These are phyloP conservation scores for Taxawa tesnikishii DNA, from an alignment of 2,329 filamentous ascomycete genomes.

Conservation along the genomic window DNA sequence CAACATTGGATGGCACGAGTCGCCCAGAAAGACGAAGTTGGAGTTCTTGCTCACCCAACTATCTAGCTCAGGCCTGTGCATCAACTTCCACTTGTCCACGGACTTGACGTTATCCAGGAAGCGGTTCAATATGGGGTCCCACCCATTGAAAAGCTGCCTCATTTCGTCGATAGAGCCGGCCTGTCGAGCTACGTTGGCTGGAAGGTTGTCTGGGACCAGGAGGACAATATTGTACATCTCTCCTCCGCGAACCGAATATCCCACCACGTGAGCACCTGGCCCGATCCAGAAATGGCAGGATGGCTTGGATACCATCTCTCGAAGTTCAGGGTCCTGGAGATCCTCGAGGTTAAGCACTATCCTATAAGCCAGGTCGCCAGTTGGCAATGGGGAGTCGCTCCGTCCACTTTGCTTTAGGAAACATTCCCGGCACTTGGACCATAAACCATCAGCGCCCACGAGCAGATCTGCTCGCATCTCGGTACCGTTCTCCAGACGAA, in stretches of 20 bases:
- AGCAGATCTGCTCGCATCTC: slow-evolving; percentile 41
- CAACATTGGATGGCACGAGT: slow-evolving; percentile 53
- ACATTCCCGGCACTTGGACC: slow-evolving; percentile 43
- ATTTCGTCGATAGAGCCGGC: slow-evolving; percentile 48
- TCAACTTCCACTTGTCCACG: slow-evolving; percentile 59
- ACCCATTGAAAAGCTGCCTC: slow-evolving; percentile 44
- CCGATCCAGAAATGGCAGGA: slow-evolving; percentile 53
- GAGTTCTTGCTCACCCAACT: slow-evolving; percentile 42
- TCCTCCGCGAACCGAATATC: slow-evolving; percentile 48
- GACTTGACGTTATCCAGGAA: slow-evolving; percentile 40
- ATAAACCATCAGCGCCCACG: slow-evolving; percentile 52
- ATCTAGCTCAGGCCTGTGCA: slow-evolving; percentile 42
- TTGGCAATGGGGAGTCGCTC: slow-evolving; percentile 39
- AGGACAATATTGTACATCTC: slow-evolving; percentile 54
- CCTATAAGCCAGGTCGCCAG: slow-evolving; percentile 54
- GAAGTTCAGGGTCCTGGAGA: slow-evolving; percentile 33
- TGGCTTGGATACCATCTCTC: slow-evolving; percentile 39
- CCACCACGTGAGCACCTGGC: slow-evolving; percentile 47
- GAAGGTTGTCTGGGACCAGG: slow-evolving; percentile 51
- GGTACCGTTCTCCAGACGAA: slow-evolving; percentile 29
- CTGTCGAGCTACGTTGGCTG: slow-evolving; percentile 38
- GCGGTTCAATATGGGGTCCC: slow-evolving; percentile 47
- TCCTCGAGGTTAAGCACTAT: slow-evolving; percentile 44
- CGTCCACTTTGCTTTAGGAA: slow-evolving; percentile 29
- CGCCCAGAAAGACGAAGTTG: slow-evolving; percentile 42